A percentile compares a stretch with the other conserved stretches of the same genome.
Evolutionary conservation across 1,284 basidiomycete genomes (phyloP).

Genomic region (Trametes hirsuta): DNA sequence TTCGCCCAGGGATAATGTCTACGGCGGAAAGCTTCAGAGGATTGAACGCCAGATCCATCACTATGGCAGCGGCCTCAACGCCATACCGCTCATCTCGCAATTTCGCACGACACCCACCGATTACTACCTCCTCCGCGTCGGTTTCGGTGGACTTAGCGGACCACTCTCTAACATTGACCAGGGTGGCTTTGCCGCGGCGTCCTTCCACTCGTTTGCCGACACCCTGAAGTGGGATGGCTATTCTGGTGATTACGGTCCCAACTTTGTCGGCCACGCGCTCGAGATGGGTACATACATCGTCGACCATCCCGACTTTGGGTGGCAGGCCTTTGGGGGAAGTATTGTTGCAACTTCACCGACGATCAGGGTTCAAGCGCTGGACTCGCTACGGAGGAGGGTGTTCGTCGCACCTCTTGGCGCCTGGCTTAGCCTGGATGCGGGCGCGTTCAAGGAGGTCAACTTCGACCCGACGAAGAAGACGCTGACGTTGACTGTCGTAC

Average conservation of each 20-base stretch:
- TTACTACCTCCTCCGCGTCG: conserved; percentile 55
- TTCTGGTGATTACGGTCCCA: conserved; percentile 63
- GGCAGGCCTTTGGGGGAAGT: conserved; percentile 63
- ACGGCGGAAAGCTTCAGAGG: conserved; percentile 57
- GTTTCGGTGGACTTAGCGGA: conserved; percentile 55
- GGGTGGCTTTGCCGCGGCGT: conserved; percentile 58
- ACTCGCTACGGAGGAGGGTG: conserved; percentile 53
- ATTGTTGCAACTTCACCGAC: conserved; percentile 45
- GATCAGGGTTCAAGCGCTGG: conserved; percentile 48
- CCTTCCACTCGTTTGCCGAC: conserved; percentile 61
- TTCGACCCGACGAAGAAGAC: conserved; percentile 44
- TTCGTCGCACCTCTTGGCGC: conserved; percentile 55
- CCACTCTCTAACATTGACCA: conserved; percentile 59
- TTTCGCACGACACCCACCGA: conserved; percentile 53
- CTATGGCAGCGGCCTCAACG: conserved; percentile 62
- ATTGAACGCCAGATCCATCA: conserved; percentile 65
- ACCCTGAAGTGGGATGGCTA: conserved; percentile 63
- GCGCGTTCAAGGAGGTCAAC: conserved; percentile 51
- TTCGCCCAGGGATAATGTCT: conserved; percentile 54
- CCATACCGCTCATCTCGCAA: conserved; percentile 54
- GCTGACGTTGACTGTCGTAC: conserved; percentile 46
- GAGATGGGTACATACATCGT: conserved; percentile 57
- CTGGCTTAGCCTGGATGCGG: conserved; percentile 54
- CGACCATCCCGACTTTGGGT: conserved; percentile 61
- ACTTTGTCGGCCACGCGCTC: conserved; percentile 59